phyloP scores from a whole-genome alignment of 1,284 basidiomycete genomes.

The Hypsizygus ulmarius region DNA sequence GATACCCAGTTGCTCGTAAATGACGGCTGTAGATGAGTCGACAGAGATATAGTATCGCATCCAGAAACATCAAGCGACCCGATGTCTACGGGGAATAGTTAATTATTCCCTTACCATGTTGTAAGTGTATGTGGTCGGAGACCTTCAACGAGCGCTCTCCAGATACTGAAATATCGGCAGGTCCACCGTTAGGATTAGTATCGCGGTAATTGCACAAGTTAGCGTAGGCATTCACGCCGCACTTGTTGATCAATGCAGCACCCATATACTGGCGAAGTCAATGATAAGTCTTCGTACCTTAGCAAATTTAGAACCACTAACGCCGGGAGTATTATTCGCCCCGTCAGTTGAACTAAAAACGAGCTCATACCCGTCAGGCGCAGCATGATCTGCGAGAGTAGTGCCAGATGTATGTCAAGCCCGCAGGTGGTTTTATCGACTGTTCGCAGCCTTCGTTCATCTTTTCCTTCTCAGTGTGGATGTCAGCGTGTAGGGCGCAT shows the following conservation, averaged over 20 bases:
- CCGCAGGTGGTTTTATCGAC: slow-evolving; percentile 27
- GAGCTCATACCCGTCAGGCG: slow-evolving; percentile 19
- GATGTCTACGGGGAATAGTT: background rate
- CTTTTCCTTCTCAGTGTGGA: slow-evolving; percentile 24
- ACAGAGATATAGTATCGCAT: slow-evolving; percentile 23
- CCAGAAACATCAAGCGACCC: background rate
- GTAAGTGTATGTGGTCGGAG: slow-evolving; percentile 24
- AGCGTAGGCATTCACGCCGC: slow-evolving; percentile 26
- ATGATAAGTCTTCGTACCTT: background rate
- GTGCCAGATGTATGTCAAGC: slow-evolving; percentile 37
- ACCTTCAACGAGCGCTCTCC: slow-evolving; percentile 25
- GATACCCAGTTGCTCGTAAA: slow-evolving; percentile 24
- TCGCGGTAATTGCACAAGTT: slow-evolving; percentile 25
- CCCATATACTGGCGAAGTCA: slow-evolving; percentile 24
- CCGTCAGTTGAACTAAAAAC: slow-evolving; percentile 21
- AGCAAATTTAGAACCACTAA: background rate
- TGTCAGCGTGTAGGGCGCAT: slow-evolving; percentile 36
- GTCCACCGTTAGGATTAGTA: slow-evolving; percentile 24
- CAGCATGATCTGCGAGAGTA: slow-evolving; percentile 25
- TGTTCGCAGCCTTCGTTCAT: slow-evolving; percentile 24
- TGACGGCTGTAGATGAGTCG: slow-evolving; percentile 24
- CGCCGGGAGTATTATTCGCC: slow-evolving; percentile 20
- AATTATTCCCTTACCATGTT: slow-evolving; percentile 19
- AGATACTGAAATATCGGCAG: slow-evolving; percentile 30
- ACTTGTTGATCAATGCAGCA: slow-evolving; percentile 24